These are phyloP conservation scores for Prinsepia uniflora DNA, from an alignment of 306 rosid genomes.

Conservation along the genomic window DNA sequence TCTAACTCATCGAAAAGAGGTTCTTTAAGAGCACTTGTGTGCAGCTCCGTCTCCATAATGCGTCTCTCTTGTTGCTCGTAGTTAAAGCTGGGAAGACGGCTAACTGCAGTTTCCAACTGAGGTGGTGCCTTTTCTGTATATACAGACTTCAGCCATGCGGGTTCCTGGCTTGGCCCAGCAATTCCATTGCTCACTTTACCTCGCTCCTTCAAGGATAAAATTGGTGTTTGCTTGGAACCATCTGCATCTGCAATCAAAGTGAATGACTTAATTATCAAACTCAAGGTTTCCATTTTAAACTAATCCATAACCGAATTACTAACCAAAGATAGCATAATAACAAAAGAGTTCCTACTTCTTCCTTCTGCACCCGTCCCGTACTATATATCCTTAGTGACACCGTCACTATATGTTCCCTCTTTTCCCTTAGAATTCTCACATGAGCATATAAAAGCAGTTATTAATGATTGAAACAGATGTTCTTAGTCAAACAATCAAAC, in stretches of 20 bases:
- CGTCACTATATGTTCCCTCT: not conserved
- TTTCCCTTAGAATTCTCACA: not conserved
- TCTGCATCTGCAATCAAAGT: constrained; percentile 58
- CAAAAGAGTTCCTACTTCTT: not conserved
- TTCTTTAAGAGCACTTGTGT: constrained; percentile 58
- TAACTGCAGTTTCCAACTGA: constrained; percentile 56
- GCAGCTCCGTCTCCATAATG: constrained; percentile 54
- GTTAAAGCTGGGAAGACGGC: constrained; percentile 55
- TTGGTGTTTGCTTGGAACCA: constrained; percentile 54
- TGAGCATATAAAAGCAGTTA: not conserved
- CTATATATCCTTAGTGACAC: not conserved
- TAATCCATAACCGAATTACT: not conserved
- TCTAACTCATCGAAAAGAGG: constrained; percentile 82
- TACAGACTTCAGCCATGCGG: constrained; percentile 67
- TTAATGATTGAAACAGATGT: not conserved
- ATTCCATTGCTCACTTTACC: constrained; percentile 51
- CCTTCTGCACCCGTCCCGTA: not conserved
- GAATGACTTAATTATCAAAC: constrained; percentile 25
- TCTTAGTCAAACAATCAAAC: not conserved
- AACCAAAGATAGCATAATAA: not conserved
- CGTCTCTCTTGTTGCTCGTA: constrained; percentile 63
- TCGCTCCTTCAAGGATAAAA: constrained; percentile 53
- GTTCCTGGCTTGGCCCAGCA: constrained; percentile 77
- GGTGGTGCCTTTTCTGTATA: constrained; percentile 60
- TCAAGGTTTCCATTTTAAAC: constrained; percentile 5